Evolutionary conservation across 805 yeast genomes (phyloP).

Genomic region (Myxozyma neotropica): DNA sequence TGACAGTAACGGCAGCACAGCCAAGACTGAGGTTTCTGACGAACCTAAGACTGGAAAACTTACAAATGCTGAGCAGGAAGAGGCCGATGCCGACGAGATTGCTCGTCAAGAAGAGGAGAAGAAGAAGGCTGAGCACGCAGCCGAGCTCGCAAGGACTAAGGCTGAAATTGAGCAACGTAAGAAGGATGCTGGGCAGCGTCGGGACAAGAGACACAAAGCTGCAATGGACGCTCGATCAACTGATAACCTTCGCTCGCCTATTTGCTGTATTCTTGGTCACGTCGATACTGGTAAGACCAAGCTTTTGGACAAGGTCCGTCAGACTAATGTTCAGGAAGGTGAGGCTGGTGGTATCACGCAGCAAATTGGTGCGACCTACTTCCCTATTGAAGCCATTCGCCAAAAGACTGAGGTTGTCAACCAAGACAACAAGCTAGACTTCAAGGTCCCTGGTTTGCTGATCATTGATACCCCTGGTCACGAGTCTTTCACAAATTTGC

Average conservation of each 20-base stretch:
- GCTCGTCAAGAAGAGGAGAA: slow-evolving; percentile 39
- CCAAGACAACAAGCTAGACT: slow-evolving; percentile 71
- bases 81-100: slow-evolving; percentile 41
- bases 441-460: slow-evolving; percentile 95
- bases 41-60: slow-evolving; percentile 43
- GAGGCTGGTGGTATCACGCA: slow-evolving; percentile 99
- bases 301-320: slow-evolving; percentile 93
- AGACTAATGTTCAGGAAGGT: slow-evolving; percentile 99
- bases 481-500: slow-evolving; percentile 96
- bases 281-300: slow-evolving; percentile 99
- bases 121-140: slow-evolving; percentile 15
- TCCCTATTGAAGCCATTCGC: slow-evolving; percentile 93
- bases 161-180: slow-evolving; percentile 43
- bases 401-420: slow-evolving; percentile 92
- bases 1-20: slow-evolving; percentile 38
- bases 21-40: slow-evolving; percentile 38
- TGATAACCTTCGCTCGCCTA: slow-evolving; percentile 90
- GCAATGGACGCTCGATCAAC: slow-evolving; percentile 46
- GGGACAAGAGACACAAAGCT: slow-evolving; percentile 43
- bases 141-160: slow-evolving; percentile 23
- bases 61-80: slow-evolving; percentile 39
- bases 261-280: slow-evolving; percentile 98
- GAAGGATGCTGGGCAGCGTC: slow-evolving; percentile 45
- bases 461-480: slow-evolving; percentile 99
- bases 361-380: slow-evolving; percentile 99